Conservation (phyloP, 1,139 yeast genomes). For the Candida buenavistaensis region DNA sequence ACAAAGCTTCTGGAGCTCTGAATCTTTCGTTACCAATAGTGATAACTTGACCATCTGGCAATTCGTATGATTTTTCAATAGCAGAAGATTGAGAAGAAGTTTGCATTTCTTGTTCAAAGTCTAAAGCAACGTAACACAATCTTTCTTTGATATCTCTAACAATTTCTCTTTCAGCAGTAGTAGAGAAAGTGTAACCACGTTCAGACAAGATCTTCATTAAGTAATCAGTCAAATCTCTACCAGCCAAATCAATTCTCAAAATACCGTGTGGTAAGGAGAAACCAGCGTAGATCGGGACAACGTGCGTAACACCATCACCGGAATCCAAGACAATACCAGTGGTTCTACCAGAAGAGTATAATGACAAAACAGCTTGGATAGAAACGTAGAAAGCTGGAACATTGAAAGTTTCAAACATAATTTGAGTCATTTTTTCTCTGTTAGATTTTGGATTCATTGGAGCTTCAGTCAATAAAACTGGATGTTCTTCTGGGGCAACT, state of each 20-base stretch:
- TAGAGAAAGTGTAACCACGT: conserved; percentile 98
- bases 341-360: conserved; percentile 99
- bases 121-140: conserved; percentile 96
- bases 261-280: conserved; percentile 99
- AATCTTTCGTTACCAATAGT: conserved; percentile 99
- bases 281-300: conserved; percentile 99
- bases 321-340: conserved; percentile 99
- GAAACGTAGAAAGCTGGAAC: conserved; percentile 99
- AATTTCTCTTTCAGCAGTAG: conserved; percentile 99
- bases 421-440: conserved; percentile 99
- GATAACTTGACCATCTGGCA: conserved; percentile 99
- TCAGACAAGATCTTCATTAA: conserved; percentile 97
- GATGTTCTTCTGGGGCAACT: conserved; percentile 99
- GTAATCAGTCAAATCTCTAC: conserved; percentile 98
- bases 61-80: conserved; percentile 97
- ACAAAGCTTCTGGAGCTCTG: conserved; percentile 99
- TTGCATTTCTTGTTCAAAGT: conserved; percentile 97
- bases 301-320: conserved; percentile 99
- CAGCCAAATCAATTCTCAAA: conserved; percentile 98
- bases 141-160: conserved; percentile 99
- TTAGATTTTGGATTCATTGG: conserved; percentile 99
- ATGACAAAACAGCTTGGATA: conserved; percentile 96
- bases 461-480: conserved; percentile 96
- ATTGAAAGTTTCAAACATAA: conserved; percentile 97
- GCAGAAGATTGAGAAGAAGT: conserved; percentile 98